Base-by-base conservation (phyloP, 768 basidiomycete species). In the Tricholomella constricta region DNA sequence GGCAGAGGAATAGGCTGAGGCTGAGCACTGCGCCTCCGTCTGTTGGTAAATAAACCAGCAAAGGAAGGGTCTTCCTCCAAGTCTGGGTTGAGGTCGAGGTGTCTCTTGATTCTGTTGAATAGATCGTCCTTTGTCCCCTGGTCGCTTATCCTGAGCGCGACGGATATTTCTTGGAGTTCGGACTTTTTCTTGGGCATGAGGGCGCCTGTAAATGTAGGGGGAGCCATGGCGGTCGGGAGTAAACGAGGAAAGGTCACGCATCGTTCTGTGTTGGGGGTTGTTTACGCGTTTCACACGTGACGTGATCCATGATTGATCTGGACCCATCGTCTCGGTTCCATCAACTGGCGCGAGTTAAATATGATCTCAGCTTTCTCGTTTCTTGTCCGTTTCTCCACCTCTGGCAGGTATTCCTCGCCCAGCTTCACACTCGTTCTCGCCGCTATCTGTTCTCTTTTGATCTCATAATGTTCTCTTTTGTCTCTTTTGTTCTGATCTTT, bases 141-240 rank as follows among this genome's bases (percentile, higher is more conserved):
- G 48, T 81, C 78, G 41, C 73, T 77, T 52, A 86, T 66, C 1
- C 66, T 63, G 20, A 89, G 76, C 4, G 83, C 81, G 4, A 55
- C 2, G 1, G 86, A 84, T 31, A 88, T 81, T 51, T 80, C 78
- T 59, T 79, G 84, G 3, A 89, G 77, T 19, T 88, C 86, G 3
- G 73, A 73, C 66, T 88, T 88, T 71, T 85, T 88, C 70, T 88
- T 88, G n/a, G 78, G 62, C 54, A 74, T 77, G 23, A 87, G 76
- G 23, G 80, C 66, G 41, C 86, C 86, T 35, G 79, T 62, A 62
- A 71, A 85, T 29, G 68, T 54, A 52, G 71, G 51, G 31, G 73
- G 72, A 35, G 78, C 66, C 79, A 81, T 82, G 66, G 56, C 60
- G 67, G 67, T 60, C 48, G 58, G 26, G 54, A 65, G 52, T 56